These are phyloP conservation scores for Akanthomyces uredinophilus DNA, from an alignment of 2,329 filamentous ascomycete species.

Conservation along the genomic window DNA sequence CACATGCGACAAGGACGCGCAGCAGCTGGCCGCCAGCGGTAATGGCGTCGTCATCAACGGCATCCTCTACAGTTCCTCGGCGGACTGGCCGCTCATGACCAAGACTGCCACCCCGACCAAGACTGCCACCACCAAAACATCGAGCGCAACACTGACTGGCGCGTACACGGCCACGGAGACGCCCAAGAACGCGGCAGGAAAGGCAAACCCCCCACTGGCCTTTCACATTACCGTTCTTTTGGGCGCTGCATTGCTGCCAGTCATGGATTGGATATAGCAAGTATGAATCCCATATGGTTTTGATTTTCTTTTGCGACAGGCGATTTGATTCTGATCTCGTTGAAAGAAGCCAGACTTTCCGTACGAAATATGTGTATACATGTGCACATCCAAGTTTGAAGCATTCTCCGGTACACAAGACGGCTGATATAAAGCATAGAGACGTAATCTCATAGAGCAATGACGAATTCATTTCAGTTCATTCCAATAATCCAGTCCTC, in stretches of 20 bases:
- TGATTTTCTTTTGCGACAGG: background rate
- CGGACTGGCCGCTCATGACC: constrained; percentile 37
- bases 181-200: constrained; percentile 19
- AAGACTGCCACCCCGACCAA: constrained; percentile 19
- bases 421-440: background rate
- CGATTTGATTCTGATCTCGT: background rate
- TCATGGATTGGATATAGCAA: constrained; percentile 6
- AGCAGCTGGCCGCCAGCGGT: constrained; percentile 42
- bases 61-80: constrained; percentile 42
- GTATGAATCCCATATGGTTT: background rate
- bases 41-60: constrained; percentile 57
- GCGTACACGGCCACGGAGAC: constrained; percentile 33
- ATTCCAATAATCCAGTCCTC: too few species aligned
- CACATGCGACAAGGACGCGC: constrained; percentile 48
- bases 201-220: background rate
- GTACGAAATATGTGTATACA: background rate
- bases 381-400: background rate
- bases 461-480: background rate
- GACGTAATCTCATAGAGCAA: background rate
- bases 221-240: background rate
- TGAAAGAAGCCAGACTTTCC: background rate
- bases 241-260: background rate
- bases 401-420: background rate
- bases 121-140: constrained; percentile 19
- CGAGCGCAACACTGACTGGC: constrained; percentile 26